Evolutionary conservation across 2,329 filamentous ascomycete species (phyloP).

Genomic region (Amauroascus verrucosus): DNA sequence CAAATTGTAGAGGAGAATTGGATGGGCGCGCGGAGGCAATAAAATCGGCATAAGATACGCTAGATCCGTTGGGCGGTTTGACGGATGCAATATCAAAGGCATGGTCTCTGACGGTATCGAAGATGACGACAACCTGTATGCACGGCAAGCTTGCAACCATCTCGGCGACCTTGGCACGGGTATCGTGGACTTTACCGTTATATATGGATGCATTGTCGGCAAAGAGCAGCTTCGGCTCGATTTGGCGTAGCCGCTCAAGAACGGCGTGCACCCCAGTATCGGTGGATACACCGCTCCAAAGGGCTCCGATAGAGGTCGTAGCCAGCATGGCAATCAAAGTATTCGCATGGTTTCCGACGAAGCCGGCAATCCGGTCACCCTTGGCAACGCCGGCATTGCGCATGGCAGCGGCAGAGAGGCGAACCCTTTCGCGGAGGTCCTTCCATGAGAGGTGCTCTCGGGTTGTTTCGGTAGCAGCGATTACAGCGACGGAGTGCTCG

Average conservation of each 20-base stretch:
- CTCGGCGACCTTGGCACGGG: conserved; percentile 65
- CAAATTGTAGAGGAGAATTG: conserved; percentile 48
- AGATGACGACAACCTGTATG: conserved; percentile 61
- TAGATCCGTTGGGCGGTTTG: conserved; percentile 29
- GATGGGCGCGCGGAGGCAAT: conserved; percentile 33
- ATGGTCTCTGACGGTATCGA: conserved; percentile 51
- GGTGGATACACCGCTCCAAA: conserved; percentile 89
- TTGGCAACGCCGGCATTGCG: conserved; percentile 52
- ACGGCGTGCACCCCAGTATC: conserved; percentile 89
- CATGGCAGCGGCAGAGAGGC: conserved; percentile 60
- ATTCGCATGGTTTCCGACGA: conserved; percentile 81
- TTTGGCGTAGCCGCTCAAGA: conserved; percentile 74
- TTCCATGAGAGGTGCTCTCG: conserved; percentile 63
- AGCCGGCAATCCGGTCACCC: conserved; percentile 57
- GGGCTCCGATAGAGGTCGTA: conserved; percentile 67
- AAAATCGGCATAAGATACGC: conserved; percentile 37
- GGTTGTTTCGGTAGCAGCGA: conserved; percentile 67
- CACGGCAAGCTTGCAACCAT: conserved; percentile 59
- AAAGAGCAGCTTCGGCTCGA: conserved; percentile 71
- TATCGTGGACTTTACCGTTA: conserved; percentile 82
- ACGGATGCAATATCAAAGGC: conserved; percentile 29
- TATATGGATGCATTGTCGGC: conserved; percentile 82
- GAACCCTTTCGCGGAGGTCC: conserved; percentile 67
- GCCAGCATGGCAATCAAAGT: conserved; percentile 82
- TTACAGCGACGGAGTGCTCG: conserved; percentile 56